Evolutionary conservation across 257 asterid species (phyloP), one percentile per base, ranked within the genome.

Genomic region (Ballota nigra): DNA sequence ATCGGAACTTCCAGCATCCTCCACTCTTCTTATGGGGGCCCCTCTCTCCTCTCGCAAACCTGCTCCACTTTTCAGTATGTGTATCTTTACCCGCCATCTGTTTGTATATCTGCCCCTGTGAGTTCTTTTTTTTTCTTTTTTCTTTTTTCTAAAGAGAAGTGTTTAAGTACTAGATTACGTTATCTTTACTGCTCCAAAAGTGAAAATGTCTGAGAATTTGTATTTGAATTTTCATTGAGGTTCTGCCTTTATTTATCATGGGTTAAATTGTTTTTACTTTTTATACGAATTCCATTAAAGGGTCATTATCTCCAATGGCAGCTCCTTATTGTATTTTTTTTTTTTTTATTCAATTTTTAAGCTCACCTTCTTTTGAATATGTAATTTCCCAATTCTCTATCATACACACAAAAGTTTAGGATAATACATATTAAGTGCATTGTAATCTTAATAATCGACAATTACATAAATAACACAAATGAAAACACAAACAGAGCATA

Each of bases 11-110:
- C 76, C 86, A 12, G 29, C 86, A 12, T 78, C 86, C 15, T 77
- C 86, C 29, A 22, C 83, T 33, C 59, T 70, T 68, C 77, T 86
- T 52, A 60, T 81, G 82, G 86, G 88, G 56, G 10, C 79, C 57
- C 77, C 80, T 73, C 84, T 85, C 40, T 16, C 73, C 40, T 62
- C 77, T 2, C 31, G 16, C 68, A 64, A 71, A 43, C 34, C 83
- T 29, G 61, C 69, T 45, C 52, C 45, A 29, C 56, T 73, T 28
- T 43, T 78, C 38, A 65, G 92, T 89, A 79, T 7, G 89, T 78
- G 40, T 58, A 13, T 71, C 72, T 63, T 38, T 43, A n/a, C 28
- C 79, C 60, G 16, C 70, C 77, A 72, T 0, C 5, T 82, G 85
- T 76, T 74, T 74, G 82, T 76, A 36, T 52, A 3, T 52, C 62